Evolutionary conservation across 108 stramenopile genomes (phyloP), one percentile per base, ranked within the genome.

Genomic region (Nitzschia sp.): DNA sequence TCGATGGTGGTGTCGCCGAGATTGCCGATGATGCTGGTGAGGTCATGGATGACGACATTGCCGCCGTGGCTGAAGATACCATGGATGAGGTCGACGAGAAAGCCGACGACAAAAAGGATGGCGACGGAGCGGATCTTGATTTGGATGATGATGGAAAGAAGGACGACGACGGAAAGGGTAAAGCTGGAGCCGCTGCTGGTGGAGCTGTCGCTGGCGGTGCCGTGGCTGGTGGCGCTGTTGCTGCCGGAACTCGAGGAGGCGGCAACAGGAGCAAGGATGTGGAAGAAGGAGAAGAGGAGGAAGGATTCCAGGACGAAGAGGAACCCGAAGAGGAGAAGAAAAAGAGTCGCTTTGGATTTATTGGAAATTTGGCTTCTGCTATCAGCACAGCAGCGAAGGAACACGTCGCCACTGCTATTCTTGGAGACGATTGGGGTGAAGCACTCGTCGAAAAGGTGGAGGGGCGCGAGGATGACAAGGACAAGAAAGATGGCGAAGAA

Each of bases 351-450:
- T 68, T 73, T 38, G 72, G 48, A 28, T 24, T 62, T 21, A 13
- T 80, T 0, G 57, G 46, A 18, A 64, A 64, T 32, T 46, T 72
- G 21, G 78, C 54, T 3, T n/a, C 78, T 8, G 74, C 79, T 21
- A 62, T 70, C 21, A 25, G 33, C 15, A 66, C 76, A 2, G 72
- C 67, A 2, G 82, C 75, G 65, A 80, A 82, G 66, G 82, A 82
- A 35, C 45, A 61, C 21, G 11, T 82, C 0, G 76, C 76, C 8
- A 32, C 32, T 15, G 46, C 73, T 51, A 29, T 65, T 30, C 31
- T 65, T 53, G 51, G 48, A 46, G 64, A 49, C 4, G 78, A 80
- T 54, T 54, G 72, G 28, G 79, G 67, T 49, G 82, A 73, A 66
- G 46, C 35, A 34, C 28, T 77, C 17, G 79, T 80, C 0, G 82